phyloP scores from a whole-genome alignment of 352 stramenopile genomes.

The Phytophthora palmivora region DNA sequence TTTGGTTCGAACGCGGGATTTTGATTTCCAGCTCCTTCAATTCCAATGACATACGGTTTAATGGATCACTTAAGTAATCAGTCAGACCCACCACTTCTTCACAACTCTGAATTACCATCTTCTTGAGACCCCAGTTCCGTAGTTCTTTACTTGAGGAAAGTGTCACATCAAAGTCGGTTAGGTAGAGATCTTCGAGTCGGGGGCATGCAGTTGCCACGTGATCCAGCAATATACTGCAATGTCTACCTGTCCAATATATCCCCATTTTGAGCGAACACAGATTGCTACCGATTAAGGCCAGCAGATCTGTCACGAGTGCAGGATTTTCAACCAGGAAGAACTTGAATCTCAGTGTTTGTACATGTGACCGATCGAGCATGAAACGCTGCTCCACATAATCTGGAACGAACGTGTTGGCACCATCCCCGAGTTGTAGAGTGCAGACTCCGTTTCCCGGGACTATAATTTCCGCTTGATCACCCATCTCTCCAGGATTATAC shows the following conservation, averaged over 20 bases:
- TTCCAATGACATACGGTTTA: conserved; percentile 5
- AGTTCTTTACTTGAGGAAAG: background rate
- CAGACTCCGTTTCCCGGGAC: conserved; percentile 2
- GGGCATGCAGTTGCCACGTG: conserved; percentile 8
- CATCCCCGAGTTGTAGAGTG: background rate
- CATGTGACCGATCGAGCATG: background rate
- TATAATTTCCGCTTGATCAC: background rate
- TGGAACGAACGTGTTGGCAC: background rate
- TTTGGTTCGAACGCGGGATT: background rate
- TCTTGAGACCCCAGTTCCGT: conserved; percentile 15
- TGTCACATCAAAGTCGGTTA: background rate
- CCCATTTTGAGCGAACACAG: conserved; percentile 11
- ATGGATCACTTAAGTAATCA: conserved; percentile 9
- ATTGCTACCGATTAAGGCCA: conserved; percentile 14
- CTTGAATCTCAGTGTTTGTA: conserved; percentile 5
- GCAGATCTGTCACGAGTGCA: background rate
- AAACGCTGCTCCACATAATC: background rate
- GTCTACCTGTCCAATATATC: conserved; percentile 13
- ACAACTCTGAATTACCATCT: conserved; percentile 7
- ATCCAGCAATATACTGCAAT: conserved; percentile 5
- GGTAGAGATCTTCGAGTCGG: conserved; percentile 9
- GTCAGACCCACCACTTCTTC: conserved; percentile 3
- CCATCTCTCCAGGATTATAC: background rate
- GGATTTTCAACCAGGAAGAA: conserved; percentile 19
- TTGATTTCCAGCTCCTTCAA: conserved; percentile 16